phyloP scores from a whole-genome alignment of 192 early-diverging fungal genomes.

The Lobulomyces angularis region DNA sequence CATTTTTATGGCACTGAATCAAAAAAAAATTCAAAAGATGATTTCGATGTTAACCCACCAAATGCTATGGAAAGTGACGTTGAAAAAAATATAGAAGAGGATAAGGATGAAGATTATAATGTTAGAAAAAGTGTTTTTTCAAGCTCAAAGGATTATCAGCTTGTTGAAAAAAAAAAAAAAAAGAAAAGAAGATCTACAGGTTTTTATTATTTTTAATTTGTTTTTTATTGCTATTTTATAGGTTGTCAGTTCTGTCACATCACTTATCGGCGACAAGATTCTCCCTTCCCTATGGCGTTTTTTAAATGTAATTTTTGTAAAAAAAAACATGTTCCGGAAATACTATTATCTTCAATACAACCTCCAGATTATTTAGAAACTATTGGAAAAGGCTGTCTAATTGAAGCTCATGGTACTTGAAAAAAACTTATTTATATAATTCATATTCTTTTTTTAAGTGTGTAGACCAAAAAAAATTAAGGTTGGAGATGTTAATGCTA shows the following conservation, averaged over 20 bases:
- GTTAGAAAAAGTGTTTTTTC: too few species aligned
- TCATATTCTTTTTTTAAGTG: conserved; percentile 14
- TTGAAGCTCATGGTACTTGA: conserved; percentile 57
- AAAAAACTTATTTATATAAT: background rate
- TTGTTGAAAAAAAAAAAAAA: too few species aligned
- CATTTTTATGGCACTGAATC: background rate
- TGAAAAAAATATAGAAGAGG: conserved; percentile 7
- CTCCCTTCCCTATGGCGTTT: conserved; percentile 59
- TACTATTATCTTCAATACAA: conserved; percentile 60
- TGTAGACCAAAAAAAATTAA: conserved; percentile 29
- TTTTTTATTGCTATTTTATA: conserved; percentile 3
- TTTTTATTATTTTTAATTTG: background rate
- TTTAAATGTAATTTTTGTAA: conserved; percentile 56
- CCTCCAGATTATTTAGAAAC: conserved; percentile 58
- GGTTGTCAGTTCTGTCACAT: conserved; percentile 54
- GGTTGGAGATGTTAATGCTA: conserved; percentile 52
- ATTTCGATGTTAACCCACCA: background rate
- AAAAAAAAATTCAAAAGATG: background rate
- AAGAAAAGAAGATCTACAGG: conserved; percentile 9
- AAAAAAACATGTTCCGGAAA: conserved; percentile 62
- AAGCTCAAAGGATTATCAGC: background rate
- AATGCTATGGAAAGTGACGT: background rate
- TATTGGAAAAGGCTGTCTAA: conserved; percentile 47
- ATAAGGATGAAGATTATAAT: too few species aligned
- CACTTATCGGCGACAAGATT: conserved; percentile 44